Conservation (phyloP, 805 yeast genomes). For the Lipomyces lipofer region DNA sequence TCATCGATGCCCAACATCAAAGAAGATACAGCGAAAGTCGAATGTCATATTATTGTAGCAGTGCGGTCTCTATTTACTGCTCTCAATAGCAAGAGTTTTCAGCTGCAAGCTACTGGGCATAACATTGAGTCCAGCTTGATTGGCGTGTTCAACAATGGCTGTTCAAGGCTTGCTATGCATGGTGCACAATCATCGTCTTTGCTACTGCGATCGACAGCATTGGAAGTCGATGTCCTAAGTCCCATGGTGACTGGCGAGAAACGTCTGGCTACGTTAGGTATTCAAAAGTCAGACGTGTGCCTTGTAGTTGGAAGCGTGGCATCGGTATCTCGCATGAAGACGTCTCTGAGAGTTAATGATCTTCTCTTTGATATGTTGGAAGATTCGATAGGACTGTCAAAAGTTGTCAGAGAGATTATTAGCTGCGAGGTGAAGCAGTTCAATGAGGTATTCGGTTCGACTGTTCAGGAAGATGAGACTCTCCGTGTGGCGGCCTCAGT, state of each 20-base stretch:
- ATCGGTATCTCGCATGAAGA: constrained; percentile 6
- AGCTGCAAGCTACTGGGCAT: constrained; percentile 19
- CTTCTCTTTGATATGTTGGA: constrained; percentile 15
- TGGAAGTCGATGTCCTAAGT: constrained; percentile 20
- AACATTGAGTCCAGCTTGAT: constrained; percentile 16
- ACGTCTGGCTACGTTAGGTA: constrained; percentile 8
- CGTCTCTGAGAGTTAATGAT: constrained; percentile 15
- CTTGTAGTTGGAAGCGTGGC: constrained; percentile 10
- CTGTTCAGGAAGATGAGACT: neutral
- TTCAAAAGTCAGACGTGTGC: constrained; percentile 14
- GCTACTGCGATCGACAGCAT: constrained; percentile 13
- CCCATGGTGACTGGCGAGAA: constrained; percentile 12
- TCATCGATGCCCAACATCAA: neutral
- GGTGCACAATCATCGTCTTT: constrained; percentile 13
- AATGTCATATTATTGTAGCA: constrained; percentile 14
- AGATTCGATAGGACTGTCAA: constrained; percentile 20
- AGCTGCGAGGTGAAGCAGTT: constrained; percentile 17
- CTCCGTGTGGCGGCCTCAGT: neutral
- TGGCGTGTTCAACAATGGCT: neutral
- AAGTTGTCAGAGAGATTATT: constrained; percentile 3
- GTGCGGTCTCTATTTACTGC: constrained; percentile 7
- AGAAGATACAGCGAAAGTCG: neutral
- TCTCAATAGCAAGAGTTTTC: constrained; percentile 14
- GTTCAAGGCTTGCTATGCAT: neutral
- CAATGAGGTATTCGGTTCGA: constrained; percentile 5